Conservation (phyloP, 495 filamentous ascomycete genomes). For the Neurospora sp. region DNA sequence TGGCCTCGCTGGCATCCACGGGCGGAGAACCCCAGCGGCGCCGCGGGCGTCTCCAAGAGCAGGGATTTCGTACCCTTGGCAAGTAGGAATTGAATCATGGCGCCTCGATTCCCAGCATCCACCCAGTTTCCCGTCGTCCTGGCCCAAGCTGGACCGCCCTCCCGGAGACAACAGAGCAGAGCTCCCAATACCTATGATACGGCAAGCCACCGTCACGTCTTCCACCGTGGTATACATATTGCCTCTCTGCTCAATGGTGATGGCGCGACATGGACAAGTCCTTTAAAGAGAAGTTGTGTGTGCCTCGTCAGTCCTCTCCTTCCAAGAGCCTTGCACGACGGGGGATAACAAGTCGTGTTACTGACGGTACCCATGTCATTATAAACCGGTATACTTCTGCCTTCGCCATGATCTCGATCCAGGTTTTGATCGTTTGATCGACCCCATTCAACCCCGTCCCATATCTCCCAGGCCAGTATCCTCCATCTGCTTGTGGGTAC, state of each 20-base stretch:
- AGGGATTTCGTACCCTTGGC: not conserved
- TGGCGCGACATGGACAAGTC: not conserved
- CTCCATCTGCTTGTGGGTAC: not conserved
- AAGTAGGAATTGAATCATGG: not conserved
- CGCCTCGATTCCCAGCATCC: not conserved
- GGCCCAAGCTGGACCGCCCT: not conserved
- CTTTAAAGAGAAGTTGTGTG: not conserved
- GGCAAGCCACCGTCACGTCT: not conserved
- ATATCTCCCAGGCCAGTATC: not conserved
- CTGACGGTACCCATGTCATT: not conserved
- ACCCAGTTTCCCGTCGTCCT: not conserved
- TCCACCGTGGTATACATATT: not conserved
- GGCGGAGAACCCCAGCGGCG: not conserved
- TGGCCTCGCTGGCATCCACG: not conserved
- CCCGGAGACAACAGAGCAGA: not conserved
- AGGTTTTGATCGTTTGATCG: not conserved
- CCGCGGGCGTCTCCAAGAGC: not conserved
- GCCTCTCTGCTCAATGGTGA: not conserved
- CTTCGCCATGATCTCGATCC: not conserved
- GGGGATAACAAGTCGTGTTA: not conserved
- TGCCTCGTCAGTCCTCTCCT: not conserved
- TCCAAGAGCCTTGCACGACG: not conserved
- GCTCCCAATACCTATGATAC: not conserved
- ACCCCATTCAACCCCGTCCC: not conserved
- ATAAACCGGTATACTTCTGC: not conserved